Base-by-base conservation (phyloP, 2,329 filamentous ascomycete genomes). In the Penicillium sp. region DNA sequence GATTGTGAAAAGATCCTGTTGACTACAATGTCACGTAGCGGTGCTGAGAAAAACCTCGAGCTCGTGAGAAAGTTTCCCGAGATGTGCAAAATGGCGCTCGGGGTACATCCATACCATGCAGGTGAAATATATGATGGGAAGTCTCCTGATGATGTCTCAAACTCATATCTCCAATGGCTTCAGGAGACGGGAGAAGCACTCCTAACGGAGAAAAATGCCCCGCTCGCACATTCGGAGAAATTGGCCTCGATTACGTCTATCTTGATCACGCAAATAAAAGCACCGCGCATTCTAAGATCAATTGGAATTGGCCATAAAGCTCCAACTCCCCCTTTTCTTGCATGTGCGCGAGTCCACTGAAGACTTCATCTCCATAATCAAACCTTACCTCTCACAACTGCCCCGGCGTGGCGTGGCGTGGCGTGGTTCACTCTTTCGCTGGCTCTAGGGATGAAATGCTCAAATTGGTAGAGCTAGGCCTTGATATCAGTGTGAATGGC, bases 401-500 rank as follows among this genome's bases (percentile, higher is more conserved):
- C 78, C 79, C 3, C 70, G 73, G 2, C 66, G 72, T 4, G 93
- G 91, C 5, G 85, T 96, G 73, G 2, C 66, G 72, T 4, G 93
- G 91, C 5, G 85, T 96, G 12, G 93, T 97, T 54, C 93, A 97
- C 79, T 92, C 89, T 70, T 97, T 97, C 73, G 97, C 93, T 0
- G 93, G 93, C 4, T 90, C 91, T 0, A 77, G 73, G 4, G 67
- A 70, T 4, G 77, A 83, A 63, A 83, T 83, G 81, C 65, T 71
- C 30, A 63, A 57, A 17, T 65, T 82, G 0, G 68, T 76, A 2
- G 67, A 65, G 0, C 64, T 82, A 38, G 80, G 80, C 0, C 67
- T 83, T 2, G 76, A 80, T 35, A 70, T 83, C 9, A 81, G 81
- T 61, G 79, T 85, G n/a, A 85, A 85, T 33, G 82, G 81, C 0